phyloP scores from a whole-genome alignment of 805 yeast genomes.

The Komagataella kurtzmanii region DNA sequence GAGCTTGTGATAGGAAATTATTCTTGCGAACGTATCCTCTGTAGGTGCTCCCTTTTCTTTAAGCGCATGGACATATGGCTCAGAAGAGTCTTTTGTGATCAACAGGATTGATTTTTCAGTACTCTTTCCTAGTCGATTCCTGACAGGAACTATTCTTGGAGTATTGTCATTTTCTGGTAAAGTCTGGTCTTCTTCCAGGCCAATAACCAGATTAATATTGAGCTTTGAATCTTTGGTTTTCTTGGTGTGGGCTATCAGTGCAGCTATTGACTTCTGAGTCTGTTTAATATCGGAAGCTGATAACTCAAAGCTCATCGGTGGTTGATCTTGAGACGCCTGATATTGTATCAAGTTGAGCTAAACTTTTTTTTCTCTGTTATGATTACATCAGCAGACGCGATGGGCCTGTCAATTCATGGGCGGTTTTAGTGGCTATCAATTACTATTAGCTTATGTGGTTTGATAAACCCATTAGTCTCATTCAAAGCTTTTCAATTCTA shows the following conservation, averaged over 20 bases:
- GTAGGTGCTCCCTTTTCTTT: constrained; percentile 37
- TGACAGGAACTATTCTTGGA: constrained; percentile 48
- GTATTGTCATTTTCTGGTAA: constrained; percentile 30
- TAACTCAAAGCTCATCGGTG: constrained; percentile 1
- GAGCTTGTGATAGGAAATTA: constrained; percentile 45
- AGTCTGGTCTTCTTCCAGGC: constrained; percentile 28
- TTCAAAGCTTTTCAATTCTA: neutral
- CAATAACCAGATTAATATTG: constrained; percentile 28
- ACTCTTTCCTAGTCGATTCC: constrained; percentile 33
- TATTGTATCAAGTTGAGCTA: neutral
- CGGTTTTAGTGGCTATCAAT: neutral
- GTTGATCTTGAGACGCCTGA: neutral
- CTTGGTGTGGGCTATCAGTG: constrained; percentile 17
- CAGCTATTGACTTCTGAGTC: constrained; percentile 13
- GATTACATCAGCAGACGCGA: neutral
- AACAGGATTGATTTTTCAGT: constrained; percentile 40
- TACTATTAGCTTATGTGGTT: neutral
- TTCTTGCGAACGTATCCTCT: constrained; percentile 46
- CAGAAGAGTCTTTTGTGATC: constrained; percentile 64
- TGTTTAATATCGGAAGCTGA: neutral
- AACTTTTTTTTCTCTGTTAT: neutral
- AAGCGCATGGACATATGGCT: constrained; percentile 36
- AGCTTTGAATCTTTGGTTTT: constrained; percentile 8
- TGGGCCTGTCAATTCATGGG: neutral
- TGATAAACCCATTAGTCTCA: neutral